These are phyloP conservation scores for Fusarium redolens DNA, from an alignment of 2,329 filamentous ascomycete species.

Conservation along the genomic window DNA sequence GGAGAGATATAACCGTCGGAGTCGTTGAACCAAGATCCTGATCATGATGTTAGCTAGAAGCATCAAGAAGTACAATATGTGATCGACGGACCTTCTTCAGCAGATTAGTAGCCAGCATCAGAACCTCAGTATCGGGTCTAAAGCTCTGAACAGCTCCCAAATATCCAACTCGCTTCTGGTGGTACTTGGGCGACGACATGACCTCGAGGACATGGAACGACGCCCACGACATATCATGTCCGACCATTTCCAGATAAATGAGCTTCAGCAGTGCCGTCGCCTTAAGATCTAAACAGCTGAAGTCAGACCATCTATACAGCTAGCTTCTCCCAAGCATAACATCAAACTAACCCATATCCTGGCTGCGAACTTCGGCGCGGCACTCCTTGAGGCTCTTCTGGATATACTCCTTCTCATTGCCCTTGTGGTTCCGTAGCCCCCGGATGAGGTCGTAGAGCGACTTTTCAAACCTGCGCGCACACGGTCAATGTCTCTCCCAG, in stretches of 20 bases:
- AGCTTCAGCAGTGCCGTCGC: conserved; percentile 95
- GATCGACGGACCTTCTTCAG: conserved; percentile 80
- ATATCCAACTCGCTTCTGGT: conserved; percentile 96
- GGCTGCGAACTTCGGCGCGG: conserved; percentile 87
- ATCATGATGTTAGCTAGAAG: neutral
- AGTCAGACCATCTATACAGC: conserved; percentile 1
- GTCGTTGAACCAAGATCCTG: conserved; percentile 78
- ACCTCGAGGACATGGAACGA: conserved; percentile 98
- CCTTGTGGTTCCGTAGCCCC: conserved; percentile 94
- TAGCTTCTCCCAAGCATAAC: neutral
- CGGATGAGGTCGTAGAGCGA: conserved; percentile 98
- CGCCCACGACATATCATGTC: conserved; percentile 99
- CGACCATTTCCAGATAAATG: conserved; percentile 98
- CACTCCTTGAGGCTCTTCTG: conserved; percentile 95
- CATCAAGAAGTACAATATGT: neutral
- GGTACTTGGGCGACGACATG: conserved; percentile 95
- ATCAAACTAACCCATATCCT: conserved; percentile 82
- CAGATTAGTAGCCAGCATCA: conserved; percentile 97
- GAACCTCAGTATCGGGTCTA: conserved; percentile 91
- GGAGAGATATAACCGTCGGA: conserved; percentile 83
- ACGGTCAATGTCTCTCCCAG: conserved; percentile 33
- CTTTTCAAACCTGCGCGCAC: conserved; percentile 88
- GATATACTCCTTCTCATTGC: conserved; percentile 94
- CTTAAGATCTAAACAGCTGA: conserved; percentile 78
- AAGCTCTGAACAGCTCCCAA: conserved; percentile 96